Base-by-base conservation (phyloP, 768 basidiomycete genomes). In the Leccinellum albellum region DNA sequence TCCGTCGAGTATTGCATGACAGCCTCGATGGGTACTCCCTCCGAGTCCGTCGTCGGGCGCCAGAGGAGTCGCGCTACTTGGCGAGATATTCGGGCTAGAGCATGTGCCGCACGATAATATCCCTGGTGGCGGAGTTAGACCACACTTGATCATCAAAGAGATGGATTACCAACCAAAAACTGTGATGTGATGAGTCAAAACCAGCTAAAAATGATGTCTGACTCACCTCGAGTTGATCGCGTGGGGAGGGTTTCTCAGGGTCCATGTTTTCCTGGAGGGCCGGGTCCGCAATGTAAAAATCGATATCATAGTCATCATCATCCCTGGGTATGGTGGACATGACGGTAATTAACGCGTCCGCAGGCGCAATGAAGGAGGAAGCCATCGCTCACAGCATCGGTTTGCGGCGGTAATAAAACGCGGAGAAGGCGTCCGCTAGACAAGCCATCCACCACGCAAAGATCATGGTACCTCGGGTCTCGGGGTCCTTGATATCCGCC, bases 391-490 rank as follows among this genome's bases (percentile, higher is more conserved):
- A 85, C 76, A 94, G 76, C 64, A 88, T 79, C 7, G 92, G 91
- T 73, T 93, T 92, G 60, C 87, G 80, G 59, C 91, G 83, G 74
- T 93, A 91, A 72, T 92, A 94, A 31, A 85, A 85, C 29, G 91
- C 82, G 26, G 84, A 83, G 73, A 88, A 92, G 7, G 91, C 90
- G 66, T 97, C 94, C 32, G 83, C 79, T 47, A 94, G 76, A 71
- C 88, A 90, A 8, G 92, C 87, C 83, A 94, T 89, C 92, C 94
- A 95, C 88, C 93, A 94, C 1, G 92, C 88, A 66, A 92, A 94
- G 51, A 90, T 88, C 86, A 93, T 89, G 6, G 88, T 91, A 24
- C 89, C 87, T 52, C 87, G 83, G 50, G 79, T 84, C 65, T 91
- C 90, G 40, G 83, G 78, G 67, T 91, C 88, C 60, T 82, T 79